Evolutionary conservation across 139 green algal species (phyloP), one percentile per base, ranked within the genome.

Genomic region (Axilococcus clingmanii): DNA sequence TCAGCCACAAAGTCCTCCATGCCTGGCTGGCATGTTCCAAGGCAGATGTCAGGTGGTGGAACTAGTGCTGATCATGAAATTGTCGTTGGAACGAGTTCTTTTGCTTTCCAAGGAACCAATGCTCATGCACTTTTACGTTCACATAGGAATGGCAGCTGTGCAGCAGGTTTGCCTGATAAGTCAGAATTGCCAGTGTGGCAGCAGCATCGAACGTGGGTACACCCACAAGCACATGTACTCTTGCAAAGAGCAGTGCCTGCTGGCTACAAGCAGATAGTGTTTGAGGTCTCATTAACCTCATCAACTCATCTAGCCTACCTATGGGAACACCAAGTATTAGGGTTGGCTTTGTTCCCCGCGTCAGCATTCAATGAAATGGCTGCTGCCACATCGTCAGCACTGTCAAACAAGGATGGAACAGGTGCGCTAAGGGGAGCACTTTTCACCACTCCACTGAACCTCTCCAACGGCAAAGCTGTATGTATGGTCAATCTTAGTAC

Each of bases 61-160:
- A 19, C 15, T n/a, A 16, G n/a, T 57, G 24, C 32, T 11, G 37
- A 36, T 15, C 45, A 42, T 15, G 23, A 17, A 20, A 19, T 29
- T 14, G 22, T 20, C 29, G 24, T 9, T 41, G 38, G 27, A 22
- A 58, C 87, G 22, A 85, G 76, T 58, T 65, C 67, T 36, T 91
- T 91, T 68, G 82, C 82, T 17, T 91, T 89, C 63, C 81, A 91
- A 63, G 76, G 72, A 42, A 82, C 72, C 38, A 82, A 86, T 40
- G 68, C 71, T 1, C 72, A 80, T 24, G 67, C 61, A 6, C 30
- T 82, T 23, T 33, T 80, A 29, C 17, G 24, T 19, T 12, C 2
- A 28, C 24, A 44, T 30, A 14, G 35, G 33, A 16, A n/a, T 32
- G 0, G 30, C 20, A 9, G 12, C 52, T 7, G 6, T 24, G 3